These are phyloP conservation scores for Botrytis fabae DNA, from an alignment of 2,329 filamentous ascomycete genomes.

Conservation along the genomic window DNA sequence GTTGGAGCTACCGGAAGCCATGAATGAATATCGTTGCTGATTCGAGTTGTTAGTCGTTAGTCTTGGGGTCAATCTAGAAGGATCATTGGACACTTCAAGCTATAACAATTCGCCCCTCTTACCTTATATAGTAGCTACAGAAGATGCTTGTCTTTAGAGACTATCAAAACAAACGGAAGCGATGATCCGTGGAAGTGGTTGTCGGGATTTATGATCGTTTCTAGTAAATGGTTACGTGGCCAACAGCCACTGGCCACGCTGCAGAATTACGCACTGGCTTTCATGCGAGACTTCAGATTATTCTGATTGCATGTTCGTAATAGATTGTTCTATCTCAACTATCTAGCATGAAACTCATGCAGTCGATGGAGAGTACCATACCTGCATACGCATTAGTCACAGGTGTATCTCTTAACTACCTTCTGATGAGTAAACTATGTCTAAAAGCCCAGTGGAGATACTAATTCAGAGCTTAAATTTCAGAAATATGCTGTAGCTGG, in stretches of 20 bases:
- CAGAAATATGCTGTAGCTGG: not conserved
- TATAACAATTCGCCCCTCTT: not conserved
- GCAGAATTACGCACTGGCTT: not conserved
- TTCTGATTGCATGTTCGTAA: not conserved
- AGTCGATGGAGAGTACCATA: not conserved
- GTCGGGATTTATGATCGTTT: not conserved
- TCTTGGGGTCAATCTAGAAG: not conserved
- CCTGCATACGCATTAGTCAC: not conserved
- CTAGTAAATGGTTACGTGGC: not conserved
- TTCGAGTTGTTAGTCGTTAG: not conserved
- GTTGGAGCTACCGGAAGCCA: not conserved
- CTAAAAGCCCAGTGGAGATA: not conserved
- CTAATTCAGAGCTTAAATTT: not conserved
- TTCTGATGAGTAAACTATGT: not conserved
- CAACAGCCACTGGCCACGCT: not conserved
- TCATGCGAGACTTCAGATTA: not conserved
- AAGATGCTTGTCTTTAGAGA: too few species aligned
- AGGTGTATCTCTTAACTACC: not conserved
- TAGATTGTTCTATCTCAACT: not conserved
- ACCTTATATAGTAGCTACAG: not conserved
- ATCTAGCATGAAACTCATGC: constrained; percentile 1
- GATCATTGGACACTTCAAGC: not conserved
- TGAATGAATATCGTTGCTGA: not conserved
- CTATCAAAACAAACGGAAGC: not conserved
- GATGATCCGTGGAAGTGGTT: not conserved